Evolutionary conservation across 441 rosid genomes (phyloP).

Genomic region (Adansonia rubrostipa): DNA sequence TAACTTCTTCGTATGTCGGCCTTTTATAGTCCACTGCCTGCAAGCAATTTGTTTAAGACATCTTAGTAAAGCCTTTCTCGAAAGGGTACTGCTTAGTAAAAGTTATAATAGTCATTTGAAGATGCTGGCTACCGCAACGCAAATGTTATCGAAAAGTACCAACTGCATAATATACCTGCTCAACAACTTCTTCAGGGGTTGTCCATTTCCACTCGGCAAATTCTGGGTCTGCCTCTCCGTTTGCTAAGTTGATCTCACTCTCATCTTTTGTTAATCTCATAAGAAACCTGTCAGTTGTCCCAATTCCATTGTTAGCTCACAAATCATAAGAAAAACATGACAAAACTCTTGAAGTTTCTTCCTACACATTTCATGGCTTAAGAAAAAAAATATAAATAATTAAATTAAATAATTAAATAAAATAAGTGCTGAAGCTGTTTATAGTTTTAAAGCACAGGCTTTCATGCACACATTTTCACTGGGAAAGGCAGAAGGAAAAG

Average conservation of each 20-base stretch:
- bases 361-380: too few relatives aligned
- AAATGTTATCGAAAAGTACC: neutral
- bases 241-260: conserved; percentile 80
- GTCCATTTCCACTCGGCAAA: conserved; percentile 99
- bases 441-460: too few relatives aligned
- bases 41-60: neutral
- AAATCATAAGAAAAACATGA: neutral
- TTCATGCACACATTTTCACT: neutral
- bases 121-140: neutral
- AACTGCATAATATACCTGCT: conserved; percentile 52
- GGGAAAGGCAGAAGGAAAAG: neutral
- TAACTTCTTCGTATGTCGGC: conserved; percentile 89
- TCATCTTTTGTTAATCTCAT: conserved; percentile 75
- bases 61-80: neutral
- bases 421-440: too few relatives aligned
- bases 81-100: neutral
- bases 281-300: conserved; percentile 64
- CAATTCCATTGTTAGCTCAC: conserved; percentile 22
- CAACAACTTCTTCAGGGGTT: conserved; percentile 77
- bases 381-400: too few relatives aligned
- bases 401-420: too few relatives aligned
- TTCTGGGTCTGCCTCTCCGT: conserved; percentile 82
- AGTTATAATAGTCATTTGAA: neutral
- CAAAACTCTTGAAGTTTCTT: too few relatives aligned
- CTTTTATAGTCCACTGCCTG: conserved; percentile 98